Percentiles rank a stretch among this genome's conserved stretches.
These are phyloP conservation scores for Camellia lanceoleosa DNA, from an alignment of 148 eudicot genomes.

Conservation along the genomic window DNA sequence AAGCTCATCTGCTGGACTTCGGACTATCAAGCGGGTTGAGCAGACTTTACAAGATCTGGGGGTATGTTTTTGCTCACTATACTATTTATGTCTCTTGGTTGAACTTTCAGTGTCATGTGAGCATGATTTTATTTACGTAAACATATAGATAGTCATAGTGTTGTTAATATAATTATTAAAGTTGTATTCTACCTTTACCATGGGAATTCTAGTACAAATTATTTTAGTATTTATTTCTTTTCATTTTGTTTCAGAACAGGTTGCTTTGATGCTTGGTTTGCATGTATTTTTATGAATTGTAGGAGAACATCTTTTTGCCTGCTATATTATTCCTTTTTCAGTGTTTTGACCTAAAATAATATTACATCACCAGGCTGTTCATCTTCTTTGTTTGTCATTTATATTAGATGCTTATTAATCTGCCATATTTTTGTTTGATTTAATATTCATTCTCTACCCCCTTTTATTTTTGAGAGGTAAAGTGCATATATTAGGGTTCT, in stretches of 20 bases:
- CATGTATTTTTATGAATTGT: neutral
- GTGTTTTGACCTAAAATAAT: neutral
- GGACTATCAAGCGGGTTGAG: conserved; percentile 91
- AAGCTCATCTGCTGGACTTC: conserved; percentile 90
- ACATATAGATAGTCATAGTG: neutral
- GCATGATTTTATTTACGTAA: neutral
- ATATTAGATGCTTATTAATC: neutral
- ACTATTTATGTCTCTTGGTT: conserved; percentile 4
- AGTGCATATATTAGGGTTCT: too few relatives aligned
- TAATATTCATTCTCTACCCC: neutral
- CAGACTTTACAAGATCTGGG: conserved; percentile 97
- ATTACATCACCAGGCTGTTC: neutral
- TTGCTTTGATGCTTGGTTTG: neutral
- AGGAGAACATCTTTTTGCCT: neutral
- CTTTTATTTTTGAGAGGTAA: too few relatives aligned
- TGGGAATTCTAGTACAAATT: neutral
- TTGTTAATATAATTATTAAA: too few relatives aligned
- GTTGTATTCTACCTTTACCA: too few relatives aligned
- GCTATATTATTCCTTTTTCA: neutral
- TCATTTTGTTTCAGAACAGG: neutral
- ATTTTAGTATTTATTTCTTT: neutral
- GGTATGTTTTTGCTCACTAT: conserved; percentile 51
- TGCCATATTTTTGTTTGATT: neutral
- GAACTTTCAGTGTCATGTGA: neutral
- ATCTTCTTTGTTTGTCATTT: neutral